phyloP scores from a whole-genome alignment of 164 flowering plant species.

The Vitis labrusca region DNA sequence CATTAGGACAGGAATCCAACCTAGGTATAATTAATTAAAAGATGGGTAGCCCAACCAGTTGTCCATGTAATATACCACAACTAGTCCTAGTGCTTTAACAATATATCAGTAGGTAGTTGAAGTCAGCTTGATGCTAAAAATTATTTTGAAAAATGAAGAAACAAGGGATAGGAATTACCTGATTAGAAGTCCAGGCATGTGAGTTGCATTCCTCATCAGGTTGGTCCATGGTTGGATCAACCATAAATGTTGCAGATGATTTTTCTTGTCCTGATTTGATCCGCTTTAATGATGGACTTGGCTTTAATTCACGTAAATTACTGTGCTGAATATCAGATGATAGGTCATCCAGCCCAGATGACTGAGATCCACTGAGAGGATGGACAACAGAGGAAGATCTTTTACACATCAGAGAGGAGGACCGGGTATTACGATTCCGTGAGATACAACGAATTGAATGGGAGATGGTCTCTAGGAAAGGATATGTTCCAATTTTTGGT shows the following conservation, averaged over 20 bases:
- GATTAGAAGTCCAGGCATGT: slow-evolving; percentile 29
- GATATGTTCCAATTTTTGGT: slow-evolving; percentile 41
- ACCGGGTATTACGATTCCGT: slow-evolving; percentile 43
- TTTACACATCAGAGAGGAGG: slow-evolving; percentile 40
- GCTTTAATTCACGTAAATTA: slow-evolving; percentile 36
- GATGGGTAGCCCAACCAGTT: background rate
- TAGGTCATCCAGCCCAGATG: slow-evolving; percentile 36
- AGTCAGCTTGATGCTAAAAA: too few species aligned
- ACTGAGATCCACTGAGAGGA: slow-evolving; percentile 41
- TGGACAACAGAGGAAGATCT: slow-evolving; percentile 29
- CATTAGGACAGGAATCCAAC: background rate
- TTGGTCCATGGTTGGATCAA: slow-evolving; percentile 21
- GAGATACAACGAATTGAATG: slow-evolving; percentile 77
- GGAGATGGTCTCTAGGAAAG: slow-evolving; percentile 65
- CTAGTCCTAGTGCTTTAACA: background rate
- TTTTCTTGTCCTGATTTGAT: slow-evolving; percentile 54
- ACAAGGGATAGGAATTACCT: slow-evolving; percentile 34
- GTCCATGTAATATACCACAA: background rate
- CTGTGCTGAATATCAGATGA: slow-evolving; percentile 33
- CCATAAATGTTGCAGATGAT: slow-evolving; percentile 22
- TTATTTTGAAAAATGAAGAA: background rate
- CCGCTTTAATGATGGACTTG: slow-evolving; percentile 54
- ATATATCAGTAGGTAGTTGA: too few species aligned
- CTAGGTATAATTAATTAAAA: background rate
- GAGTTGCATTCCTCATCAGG: slow-evolving; percentile 42